A percentile compares a stretch with the other conserved stretches of the same genome.
Evolutionary conservation across 75 land plant species (phyloP).

Genomic region (Ceratopteris richardii): DNA sequence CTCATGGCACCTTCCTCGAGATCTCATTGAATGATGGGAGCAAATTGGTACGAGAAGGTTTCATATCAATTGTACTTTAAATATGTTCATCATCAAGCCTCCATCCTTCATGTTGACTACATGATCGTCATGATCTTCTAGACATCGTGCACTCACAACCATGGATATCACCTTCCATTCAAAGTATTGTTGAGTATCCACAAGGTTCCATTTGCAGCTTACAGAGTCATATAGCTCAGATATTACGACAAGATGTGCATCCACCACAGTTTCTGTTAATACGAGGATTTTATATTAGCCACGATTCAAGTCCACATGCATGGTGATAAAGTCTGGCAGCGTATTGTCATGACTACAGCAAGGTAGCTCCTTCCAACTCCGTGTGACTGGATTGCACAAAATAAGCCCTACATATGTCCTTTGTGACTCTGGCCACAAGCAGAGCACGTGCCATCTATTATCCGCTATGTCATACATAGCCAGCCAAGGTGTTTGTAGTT

Average conservation of each 20-base stretch:
- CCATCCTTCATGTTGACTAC: too few relatives aligned
- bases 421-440: constrained; percentile 11
- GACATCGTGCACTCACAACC: neutral
- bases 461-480: neutral
- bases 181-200: neutral
- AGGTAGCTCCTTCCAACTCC: constrained; percentile 13
- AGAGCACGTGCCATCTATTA: constrained; percentile 14
- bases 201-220: constrained; percentile 2
- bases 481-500: constrained; percentile 6
- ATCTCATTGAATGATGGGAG: too few relatives aligned
- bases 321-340: constrained; percentile 4
- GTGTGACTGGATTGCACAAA: constrained; percentile 21
- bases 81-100: too few relatives aligned
- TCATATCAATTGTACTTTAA: too few relatives aligned
- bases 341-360: constrained; percentile 2
- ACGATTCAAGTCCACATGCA: neutral
- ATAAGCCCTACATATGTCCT: constrained; percentile 7
- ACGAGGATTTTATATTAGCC: constrained; percentile 7
- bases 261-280: neutral
- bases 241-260: neutral
- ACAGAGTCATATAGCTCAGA: constrained; percentile 2
- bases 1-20: too few relatives aligned
- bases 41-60: too few relatives aligned
- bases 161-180: constrained; percentile 1
- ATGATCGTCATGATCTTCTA: too few relatives aligned